Percentiles rank a stretch among this genome's conserved stretches.
These are phyloP conservation scores for Calonectria henricotiae DNA, from an alignment of 2,329 filamentous ascomycete species.

Conservation along the genomic window DNA sequence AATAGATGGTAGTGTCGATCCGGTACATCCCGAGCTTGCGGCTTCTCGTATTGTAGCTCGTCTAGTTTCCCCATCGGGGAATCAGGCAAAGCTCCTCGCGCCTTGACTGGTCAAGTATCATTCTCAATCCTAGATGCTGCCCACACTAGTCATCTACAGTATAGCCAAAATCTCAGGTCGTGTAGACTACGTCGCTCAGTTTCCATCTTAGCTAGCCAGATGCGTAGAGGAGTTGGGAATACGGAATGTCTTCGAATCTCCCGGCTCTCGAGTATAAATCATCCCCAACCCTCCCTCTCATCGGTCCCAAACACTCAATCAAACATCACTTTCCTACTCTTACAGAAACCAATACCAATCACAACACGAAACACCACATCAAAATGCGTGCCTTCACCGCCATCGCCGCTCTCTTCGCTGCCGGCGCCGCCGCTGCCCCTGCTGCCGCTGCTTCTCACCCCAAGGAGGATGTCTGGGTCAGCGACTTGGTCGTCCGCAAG, in stretches of 20 bases:
- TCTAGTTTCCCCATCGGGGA: conserved; percentile 11
- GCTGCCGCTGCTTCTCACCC: background rate
- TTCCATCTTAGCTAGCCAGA: background rate
- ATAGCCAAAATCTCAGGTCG: background rate
- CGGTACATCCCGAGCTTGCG: background rate
- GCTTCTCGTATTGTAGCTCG: conserved; percentile 15
- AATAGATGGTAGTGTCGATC: conserved; percentile 10
- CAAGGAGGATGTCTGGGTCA: conserved; percentile 24
- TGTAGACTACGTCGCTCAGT: background rate
- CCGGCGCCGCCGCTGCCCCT: conserved; percentile 3
- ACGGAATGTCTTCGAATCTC: background rate
- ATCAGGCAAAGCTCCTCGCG: background rate
- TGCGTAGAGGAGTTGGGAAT: background rate
- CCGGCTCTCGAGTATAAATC: background rate
- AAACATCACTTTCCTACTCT: background rate
- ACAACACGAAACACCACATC: background rate
- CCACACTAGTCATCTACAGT: background rate
- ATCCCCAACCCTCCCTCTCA: background rate
- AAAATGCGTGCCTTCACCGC: conserved; percentile 17
- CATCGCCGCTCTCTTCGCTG: conserved; percentile 17
- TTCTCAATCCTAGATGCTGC: background rate
- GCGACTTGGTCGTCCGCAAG: conserved; percentile 18
- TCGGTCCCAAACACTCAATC: background rate
- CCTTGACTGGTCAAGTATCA: background rate
- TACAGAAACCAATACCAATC: background rate